These are phyloP conservation scores for Backusella morwellensis DNA, from an alignment of 192 early-diverging fungal species.

Conservation along the genomic window DNA sequence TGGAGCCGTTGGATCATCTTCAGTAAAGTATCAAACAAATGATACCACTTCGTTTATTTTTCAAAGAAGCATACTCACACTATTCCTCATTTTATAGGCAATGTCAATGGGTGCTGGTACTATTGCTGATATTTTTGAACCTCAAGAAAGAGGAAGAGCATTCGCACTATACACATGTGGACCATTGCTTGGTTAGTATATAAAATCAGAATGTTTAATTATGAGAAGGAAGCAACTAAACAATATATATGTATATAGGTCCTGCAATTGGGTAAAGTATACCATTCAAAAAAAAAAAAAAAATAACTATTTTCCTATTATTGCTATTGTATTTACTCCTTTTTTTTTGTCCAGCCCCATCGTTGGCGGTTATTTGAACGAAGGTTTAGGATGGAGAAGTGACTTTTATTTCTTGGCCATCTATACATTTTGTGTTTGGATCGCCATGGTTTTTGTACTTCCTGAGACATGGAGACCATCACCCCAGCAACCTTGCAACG, in stretches of 20 bases:
- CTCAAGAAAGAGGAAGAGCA: constrained; percentile 32
- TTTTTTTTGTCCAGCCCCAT: constrained; percentile 18
- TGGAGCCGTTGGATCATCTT: constrained; percentile 25
- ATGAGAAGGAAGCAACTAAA: too few relatives aligned
- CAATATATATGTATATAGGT: constrained; percentile 3
- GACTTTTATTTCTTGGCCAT: constrained; percentile 35
- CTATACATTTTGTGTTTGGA: constrained; percentile 11
- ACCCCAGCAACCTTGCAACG: constrained; percentile 17
- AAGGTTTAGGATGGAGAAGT: constrained; percentile 38
- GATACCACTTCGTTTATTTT: not conserved
- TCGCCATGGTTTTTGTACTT: constrained; percentile 28
- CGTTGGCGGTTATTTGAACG: constrained; percentile 36
- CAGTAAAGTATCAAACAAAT: constrained; percentile 5
- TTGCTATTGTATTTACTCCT: not conserved
- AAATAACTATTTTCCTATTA: not conserved
- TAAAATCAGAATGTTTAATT: too few relatives aligned
- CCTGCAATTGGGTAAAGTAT: constrained; percentile 28
- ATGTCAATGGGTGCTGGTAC: constrained; percentile 39
- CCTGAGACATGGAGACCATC: constrained; percentile 36
- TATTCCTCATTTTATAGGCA: constrained; percentile 4
- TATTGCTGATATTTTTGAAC: constrained; percentile 32
- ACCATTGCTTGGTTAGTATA: not conserved
- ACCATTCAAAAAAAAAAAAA: too few relatives aligned
- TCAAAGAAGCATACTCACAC: not conserved
- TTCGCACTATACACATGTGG: constrained; percentile 30